A percentile compares a stretch with the other conserved stretches of the same genome.
These are phyloP conservation scores for Trichopus zeylanicus DNA, from an alignment of 116 monocot species.

Conservation along the genomic window DNA sequence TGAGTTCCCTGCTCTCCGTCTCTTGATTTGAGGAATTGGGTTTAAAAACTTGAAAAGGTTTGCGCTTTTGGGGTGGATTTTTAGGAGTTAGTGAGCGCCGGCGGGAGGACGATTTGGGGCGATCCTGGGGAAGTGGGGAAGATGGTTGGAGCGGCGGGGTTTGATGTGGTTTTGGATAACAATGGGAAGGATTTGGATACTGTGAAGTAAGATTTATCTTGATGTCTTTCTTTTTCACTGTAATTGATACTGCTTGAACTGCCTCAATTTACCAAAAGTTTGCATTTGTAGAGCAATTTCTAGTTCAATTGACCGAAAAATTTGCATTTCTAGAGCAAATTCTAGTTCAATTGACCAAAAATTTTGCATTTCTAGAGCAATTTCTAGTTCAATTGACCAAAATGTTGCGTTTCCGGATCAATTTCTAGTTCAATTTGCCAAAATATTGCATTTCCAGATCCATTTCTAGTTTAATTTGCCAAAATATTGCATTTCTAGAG, in stretches of 20 bases:
- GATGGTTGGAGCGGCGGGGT: slow-evolving; percentile 43
- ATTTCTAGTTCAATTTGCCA: neutral
- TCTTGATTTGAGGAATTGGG: neutral
- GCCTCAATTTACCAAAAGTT: no score
- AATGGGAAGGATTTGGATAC: slow-evolving; percentile 93
- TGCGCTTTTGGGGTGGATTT: neutral
- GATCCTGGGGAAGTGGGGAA: slow-evolving; percentile 58
- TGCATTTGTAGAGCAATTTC: no score
- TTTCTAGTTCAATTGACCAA: no score
- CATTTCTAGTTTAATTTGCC: neutral
- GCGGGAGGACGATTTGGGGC: slow-evolving; percentile 82
- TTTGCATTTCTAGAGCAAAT: no score
- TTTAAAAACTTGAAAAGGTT: neutral
- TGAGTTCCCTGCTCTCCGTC: slow-evolving; percentile 5
- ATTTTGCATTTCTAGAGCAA: no score
- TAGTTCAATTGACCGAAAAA: no score
- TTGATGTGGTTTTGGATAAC: slow-evolving; percentile 86
- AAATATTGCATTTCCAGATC: neutral
- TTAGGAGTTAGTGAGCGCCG: slow-evolving; percentile 66
- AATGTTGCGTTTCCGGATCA: no score
- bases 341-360: no score
- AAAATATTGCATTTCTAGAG: neutral
- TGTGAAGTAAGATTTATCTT: slow-evolving; percentile 44
- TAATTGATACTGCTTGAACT: no score
- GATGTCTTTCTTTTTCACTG: no score